Evolutionary conservation across 345 rosid species (phyloP), one percentile per base, ranked within the genome.

Genomic region (Eucalyptus shirleyi): DNA sequence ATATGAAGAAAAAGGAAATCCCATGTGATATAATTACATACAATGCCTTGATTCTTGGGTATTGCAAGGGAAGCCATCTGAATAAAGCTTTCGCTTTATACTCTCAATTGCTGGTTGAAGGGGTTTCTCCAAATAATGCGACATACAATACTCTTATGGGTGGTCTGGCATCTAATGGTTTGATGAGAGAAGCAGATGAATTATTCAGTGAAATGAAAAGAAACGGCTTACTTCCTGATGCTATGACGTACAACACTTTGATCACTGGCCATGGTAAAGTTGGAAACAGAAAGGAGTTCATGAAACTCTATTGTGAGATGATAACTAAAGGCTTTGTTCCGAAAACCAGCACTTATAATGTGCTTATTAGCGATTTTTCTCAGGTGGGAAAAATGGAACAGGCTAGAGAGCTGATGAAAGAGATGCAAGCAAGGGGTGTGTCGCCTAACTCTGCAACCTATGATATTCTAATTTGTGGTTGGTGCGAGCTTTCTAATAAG

Each of bases 271-370:
- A 95, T 91, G 96, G 93, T 80, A 98, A 93, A 94, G 91, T 93
- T 85, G 98, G 98, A 89, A 95, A 95, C 86, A 94, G 91, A 91
- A 95, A 92, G 92, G 96, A 94, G 92, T 92, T 94, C 60, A 91
- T 96, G 90, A 94, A 83, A 88, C 56, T 94, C 55, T 97, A 96
- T 60, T 97, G 96, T 92, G 95, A 97, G 91, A 97, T 97, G 99
- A 93, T 96, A 77, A 86, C 93, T 21, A 92, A 94, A 92, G 96
- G 99, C 88, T 94, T 95, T 89, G 92, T 97, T 86, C 99, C 97
- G 4, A 93, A 92, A 93, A 94, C 95, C 87, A 87, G 97, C 93
- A 96, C 98, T 86, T 98, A 94, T 86, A 97, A 98, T 88, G 94
- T 95, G 88, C 96, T 97, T 37, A 96, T 98, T 86, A 90, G 90